phyloP scores from a whole-genome alignment of 2,329 filamentous ascomycete species.

The Curvularia sp. region DNA sequence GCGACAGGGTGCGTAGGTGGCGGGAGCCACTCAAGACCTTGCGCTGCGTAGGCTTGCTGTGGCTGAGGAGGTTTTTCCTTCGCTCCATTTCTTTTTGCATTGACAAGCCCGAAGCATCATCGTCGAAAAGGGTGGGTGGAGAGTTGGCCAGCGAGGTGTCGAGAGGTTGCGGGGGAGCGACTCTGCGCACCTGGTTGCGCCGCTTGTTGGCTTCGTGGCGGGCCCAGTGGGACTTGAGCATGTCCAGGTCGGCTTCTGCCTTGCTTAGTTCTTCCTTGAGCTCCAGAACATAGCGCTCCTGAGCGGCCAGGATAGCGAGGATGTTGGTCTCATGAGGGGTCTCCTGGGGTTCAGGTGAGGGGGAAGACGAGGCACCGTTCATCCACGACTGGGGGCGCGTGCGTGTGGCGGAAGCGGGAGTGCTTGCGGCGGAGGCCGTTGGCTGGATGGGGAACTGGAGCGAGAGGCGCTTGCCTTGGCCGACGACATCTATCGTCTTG shows the following conservation, averaged over 20 bases:
- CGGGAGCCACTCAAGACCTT: constrained; percentile 68
- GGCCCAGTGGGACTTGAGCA: constrained; percentile 84
- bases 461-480: constrained; percentile 55
- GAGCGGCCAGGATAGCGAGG: constrained; percentile 87
- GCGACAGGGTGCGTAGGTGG: constrained; percentile 73
- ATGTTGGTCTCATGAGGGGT: constrained; percentile 58
- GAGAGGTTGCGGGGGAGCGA: constrained; percentile 64
- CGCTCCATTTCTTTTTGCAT: constrained; percentile 72
- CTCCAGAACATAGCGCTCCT: constrained; percentile 90
- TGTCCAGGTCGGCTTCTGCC: constrained; percentile 77
- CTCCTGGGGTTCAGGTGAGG: constrained; percentile 33
- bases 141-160: constrained; percentile 50
- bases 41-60: constrained; percentile 57
- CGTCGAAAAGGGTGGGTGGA: constrained; percentile 44
- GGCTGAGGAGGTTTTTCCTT: constrained; percentile 69
- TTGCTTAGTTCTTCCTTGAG: constrained; percentile 85
- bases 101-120: constrained; percentile 54
- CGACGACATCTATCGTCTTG: constrained; percentile 43
- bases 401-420: constrained; percentile 40
- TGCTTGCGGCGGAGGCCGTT: constrained; percentile 41
- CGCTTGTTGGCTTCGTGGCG: constrained; percentile 78
- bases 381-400: constrained; percentile 52
- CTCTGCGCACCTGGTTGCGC: constrained; percentile 66
- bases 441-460: constrained; percentile 58
- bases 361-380: constrained; percentile 38